These are phyloP conservation scores for Marchantia polymorpha DNA, from an alignment of 225 moss, liverwort and hornwort genomes.

Conservation along the genomic window DNA sequence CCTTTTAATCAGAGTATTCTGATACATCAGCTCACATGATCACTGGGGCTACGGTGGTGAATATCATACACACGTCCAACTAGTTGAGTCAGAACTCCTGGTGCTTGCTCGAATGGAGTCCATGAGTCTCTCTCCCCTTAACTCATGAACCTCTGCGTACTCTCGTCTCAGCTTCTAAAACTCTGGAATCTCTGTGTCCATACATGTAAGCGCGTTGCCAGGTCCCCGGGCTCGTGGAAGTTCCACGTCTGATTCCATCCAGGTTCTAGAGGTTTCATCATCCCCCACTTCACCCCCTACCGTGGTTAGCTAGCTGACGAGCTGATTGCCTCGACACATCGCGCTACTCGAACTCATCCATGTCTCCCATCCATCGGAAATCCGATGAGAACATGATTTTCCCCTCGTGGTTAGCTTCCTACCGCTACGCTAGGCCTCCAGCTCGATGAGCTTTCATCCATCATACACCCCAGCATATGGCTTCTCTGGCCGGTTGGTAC, in stretches of 20 bases:
- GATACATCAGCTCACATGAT: neutral
- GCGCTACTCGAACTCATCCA: neutral
- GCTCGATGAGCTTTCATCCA: neutral
- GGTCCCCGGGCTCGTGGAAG: neutral
- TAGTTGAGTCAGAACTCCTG: neutral
- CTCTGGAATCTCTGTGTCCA: neutral
- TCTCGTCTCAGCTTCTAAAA: neutral
- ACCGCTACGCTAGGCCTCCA: neutral
- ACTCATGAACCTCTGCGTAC: neutral
- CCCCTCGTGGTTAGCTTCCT: neutral
- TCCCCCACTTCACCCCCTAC: neutral
- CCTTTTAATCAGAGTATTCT: neutral
- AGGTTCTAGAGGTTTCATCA: neutral
- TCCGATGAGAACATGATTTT: neutral
- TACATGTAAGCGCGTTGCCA: constrained; percentile 7
- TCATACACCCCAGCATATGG: neutral
- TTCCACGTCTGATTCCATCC: constrained; percentile 1
- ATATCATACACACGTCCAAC: neutral
- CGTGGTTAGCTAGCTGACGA: neutral
- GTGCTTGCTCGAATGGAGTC: neutral
- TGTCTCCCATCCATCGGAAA: neutral
- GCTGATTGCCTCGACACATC: neutral
- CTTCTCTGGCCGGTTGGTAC: neutral
- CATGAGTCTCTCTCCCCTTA: neutral
- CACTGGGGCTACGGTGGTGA: neutral